Percentiles rank a stretch among this genome's conserved stretches.
Evolutionary conservation across 352 stramenopile species (phyloP).

Genomic region (Phytophthora palmivora): DNA sequence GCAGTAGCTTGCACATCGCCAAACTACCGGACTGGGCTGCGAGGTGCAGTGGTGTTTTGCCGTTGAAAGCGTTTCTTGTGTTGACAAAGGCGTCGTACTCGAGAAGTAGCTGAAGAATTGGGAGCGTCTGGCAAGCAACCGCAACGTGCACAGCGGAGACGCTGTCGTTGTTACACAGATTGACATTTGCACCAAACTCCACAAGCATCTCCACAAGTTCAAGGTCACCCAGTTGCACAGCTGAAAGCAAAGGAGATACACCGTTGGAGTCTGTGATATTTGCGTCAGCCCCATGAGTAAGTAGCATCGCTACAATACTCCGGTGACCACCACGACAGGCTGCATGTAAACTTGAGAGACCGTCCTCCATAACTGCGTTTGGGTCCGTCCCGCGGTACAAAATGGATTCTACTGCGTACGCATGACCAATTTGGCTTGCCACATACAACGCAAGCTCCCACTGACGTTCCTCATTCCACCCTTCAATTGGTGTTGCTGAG

Average conservation of each 20-base stretch:
- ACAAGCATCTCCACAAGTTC: constrained; percentile 58
- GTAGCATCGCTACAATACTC: constrained; percentile 52
- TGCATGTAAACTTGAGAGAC: constrained; percentile 52
- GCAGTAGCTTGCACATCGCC: constrained; percentile 58
- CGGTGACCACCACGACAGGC: constrained; percentile 53
- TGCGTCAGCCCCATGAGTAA: constrained; percentile 52
- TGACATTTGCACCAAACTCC: constrained; percentile 55
- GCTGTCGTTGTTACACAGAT: constrained; percentile 47
- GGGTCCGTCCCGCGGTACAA: constrained; percentile 50
- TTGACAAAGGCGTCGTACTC: constrained; percentile 60
- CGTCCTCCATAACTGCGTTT: constrained; percentile 48
- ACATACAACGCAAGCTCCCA: constrained; percentile 66
- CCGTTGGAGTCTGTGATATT: constrained; percentile 47
- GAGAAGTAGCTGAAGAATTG: constrained; percentile 51
- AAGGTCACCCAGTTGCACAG: constrained; percentile 55
- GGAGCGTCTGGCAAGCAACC: constrained; percentile 47
- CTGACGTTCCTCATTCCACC: constrained; percentile 40
- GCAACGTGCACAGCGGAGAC: constrained; percentile 62
- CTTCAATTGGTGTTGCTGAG: constrained; percentile 15
- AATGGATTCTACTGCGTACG: constrained; percentile 52
- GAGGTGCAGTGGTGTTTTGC: constrained; percentile 67
- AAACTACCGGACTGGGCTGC: constrained; percentile 59
- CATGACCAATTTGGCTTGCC: constrained; percentile 56
- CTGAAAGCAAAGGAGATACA: constrained; percentile 58
- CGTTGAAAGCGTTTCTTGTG: constrained; percentile 51